Evolutionary conservation across 164 flowering plant species (phyloP), one percentile per base, ranked within the genome.

Genomic region (Piper longum): DNA sequence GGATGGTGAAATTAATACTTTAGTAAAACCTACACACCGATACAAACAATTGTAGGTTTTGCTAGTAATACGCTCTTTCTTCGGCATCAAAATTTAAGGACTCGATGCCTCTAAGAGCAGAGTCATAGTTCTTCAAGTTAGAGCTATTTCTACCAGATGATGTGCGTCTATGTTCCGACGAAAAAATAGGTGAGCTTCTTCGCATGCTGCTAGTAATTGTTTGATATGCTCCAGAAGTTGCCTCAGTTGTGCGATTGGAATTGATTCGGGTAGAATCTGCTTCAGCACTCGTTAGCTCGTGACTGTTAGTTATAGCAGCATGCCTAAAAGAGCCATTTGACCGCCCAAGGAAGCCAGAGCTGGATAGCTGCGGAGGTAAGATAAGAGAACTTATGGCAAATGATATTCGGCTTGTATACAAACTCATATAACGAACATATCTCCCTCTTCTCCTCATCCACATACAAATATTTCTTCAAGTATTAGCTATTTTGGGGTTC

Each of bases 311-410:
- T 54, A 82, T 79, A 70, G 81, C 82, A 72, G 75, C 81, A 56
- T 82, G 85, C 79, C 95, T 82, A 61, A 86, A 80, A 54, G 93
- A 81, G 63, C 95, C 92, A 67, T 89, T 80, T 40, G 91, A 73
- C 66, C 82, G 79, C 54, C 85, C 89, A 70, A 83, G 41, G 63
- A 83, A 76, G 41, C 68, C 70, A 45, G 88, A 79, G 69, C 74
- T 76, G 51, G 91, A 70, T 41, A 82, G 48, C 96, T 91, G 88
- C 77, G 73, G 14, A 57, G 62, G 61, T 9, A 48, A 8, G 36
- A 26, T 26, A 26, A 26, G 36, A 26, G 36, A 26, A 26, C 1
- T 26, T 2, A 26, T 26, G 36, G 36, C 36, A 26, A 26, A 26
- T 26, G 36, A 26, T 26, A 26, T 26, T 26, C 36, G 2, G 36